Percentiles rank a stretch among this genome's conserved stretches.
These are phyloP conservation scores for Epichloe typhina DNA, from an alignment of 2,329 filamentous ascomycete species.

Conservation along the genomic window DNA sequence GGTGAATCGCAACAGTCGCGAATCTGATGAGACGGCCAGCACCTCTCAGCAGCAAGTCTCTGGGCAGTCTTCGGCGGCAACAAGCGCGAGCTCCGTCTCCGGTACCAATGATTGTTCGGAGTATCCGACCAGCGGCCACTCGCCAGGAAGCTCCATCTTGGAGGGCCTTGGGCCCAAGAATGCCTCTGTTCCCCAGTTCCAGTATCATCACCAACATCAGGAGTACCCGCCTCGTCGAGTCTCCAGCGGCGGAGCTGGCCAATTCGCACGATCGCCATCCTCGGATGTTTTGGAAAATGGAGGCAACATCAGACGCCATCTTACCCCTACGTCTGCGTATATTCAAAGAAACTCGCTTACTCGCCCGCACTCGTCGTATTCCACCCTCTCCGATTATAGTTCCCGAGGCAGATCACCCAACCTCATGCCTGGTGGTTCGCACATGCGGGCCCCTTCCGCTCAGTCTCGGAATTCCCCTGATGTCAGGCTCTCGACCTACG, in stretches of 20 bases:
- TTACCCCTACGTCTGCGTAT: slow-evolving; percentile 44
- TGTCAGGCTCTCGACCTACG: slow-evolving; percentile 38
- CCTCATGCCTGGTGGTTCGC: slow-evolving; percentile 26
- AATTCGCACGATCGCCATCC: slow-evolving; percentile 26
- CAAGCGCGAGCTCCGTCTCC: slow-evolving; percentile 43
- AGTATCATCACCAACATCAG: slow-evolving; percentile 48
- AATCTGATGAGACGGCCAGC: slow-evolving; percentile 38
- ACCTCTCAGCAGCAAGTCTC: slow-evolving; percentile 35
- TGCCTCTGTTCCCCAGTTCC: slow-evolving; percentile 41
- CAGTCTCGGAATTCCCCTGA: slow-evolving; percentile 47
- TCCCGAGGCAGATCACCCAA: slow-evolving; percentile 49
- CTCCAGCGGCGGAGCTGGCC: slow-evolving; percentile 24
- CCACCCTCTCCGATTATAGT: slow-evolving; percentile 55
- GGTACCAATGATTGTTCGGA: slow-evolving; percentile 35
- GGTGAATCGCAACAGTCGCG: slow-evolving; percentile 35
- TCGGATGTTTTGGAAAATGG: slow-evolving; percentile 39
- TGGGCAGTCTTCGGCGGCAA: slow-evolving; percentile 38
- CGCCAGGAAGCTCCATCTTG: slow-evolving; percentile 36
- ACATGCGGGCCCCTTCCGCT: slow-evolving; percentile 33
- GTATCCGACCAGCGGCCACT: slow-evolving; percentile 29
- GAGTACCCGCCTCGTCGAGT: slow-evolving; percentile 29
- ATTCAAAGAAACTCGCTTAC: slow-evolving; percentile 45
- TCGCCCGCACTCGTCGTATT: slow-evolving; percentile 67
- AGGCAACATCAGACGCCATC: slow-evolving; percentile 43
- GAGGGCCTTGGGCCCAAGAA: slow-evolving; percentile 29